Conservation (phyloP, 345 rosid genomes). For the Lepidium aucheri region DNA sequence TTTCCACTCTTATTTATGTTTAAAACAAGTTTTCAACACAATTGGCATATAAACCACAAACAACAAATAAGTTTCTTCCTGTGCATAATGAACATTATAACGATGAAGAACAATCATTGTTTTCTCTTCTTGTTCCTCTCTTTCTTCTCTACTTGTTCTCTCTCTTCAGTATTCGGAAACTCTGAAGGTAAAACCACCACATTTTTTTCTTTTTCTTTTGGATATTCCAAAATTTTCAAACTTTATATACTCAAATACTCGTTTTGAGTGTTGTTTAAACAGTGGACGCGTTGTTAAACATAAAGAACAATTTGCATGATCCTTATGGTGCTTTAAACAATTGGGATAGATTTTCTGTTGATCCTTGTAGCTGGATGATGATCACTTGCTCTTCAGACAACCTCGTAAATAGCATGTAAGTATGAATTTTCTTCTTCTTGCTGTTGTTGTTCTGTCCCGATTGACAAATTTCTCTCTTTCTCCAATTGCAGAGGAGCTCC, state of each 20-base stretch:
- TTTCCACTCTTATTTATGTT: no score
- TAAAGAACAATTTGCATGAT: constrained; percentile 51
- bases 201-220: not conserved
- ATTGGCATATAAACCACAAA: no score
- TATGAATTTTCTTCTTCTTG: no score
- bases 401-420: constrained; percentile 75
- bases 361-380: constrained; percentile 99
- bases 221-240: not conserved
- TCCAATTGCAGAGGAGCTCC: constrained; percentile 65
- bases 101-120: not conserved
- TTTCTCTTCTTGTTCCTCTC: constrained; percentile 28
- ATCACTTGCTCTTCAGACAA: constrained; percentile 76
- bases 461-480: not conserved
- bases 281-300: constrained; percentile 79
- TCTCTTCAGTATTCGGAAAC: constrained; percentile 69
- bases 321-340: constrained; percentile 76
- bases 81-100: not conserved
- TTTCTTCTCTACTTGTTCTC: constrained; percentile 22
- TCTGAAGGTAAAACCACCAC: constrained; percentile 56
- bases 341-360: constrained; percentile 94
- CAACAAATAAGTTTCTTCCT: no score
- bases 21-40: no score
- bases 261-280: not conserved
- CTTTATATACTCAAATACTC: not conserved
- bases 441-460: not conserved